Percentiles rank a stretch among this genome's conserved stretches.
These are phyloP conservation scores for Cercospora sp. DNA, from an alignment of 2,329 filamentous ascomycete genomes.

Conservation along the genomic window DNA sequence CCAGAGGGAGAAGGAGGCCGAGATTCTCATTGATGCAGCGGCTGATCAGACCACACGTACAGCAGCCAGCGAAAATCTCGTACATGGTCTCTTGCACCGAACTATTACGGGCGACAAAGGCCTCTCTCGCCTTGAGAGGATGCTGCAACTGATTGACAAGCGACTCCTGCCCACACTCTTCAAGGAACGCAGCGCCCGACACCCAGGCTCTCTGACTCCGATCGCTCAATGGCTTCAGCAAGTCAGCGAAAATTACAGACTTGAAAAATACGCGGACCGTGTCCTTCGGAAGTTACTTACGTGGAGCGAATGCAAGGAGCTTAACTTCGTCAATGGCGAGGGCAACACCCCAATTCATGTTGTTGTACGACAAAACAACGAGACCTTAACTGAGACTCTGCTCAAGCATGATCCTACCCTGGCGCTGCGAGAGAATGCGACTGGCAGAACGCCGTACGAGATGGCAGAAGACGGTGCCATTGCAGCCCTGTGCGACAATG, in stretches of 20 bases:
- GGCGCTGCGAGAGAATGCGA: constrained; percentile 71
- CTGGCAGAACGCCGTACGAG: constrained; percentile 71
- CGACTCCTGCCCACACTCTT: constrained; percentile 60
- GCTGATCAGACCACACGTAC: constrained; percentile 66
- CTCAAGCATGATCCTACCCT: constrained; percentile 60
- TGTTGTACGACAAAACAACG: constrained; percentile 48
- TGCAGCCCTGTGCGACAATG: constrained; percentile 22
- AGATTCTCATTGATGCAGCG: constrained; percentile 64
- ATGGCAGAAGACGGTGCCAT: constrained; percentile 60
- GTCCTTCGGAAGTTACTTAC: constrained; percentile 33
- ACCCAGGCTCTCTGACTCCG: constrained; percentile 60
- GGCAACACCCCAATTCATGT: constrained; percentile 67
- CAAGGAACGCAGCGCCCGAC: constrained; percentile 56
- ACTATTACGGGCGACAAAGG: constrained; percentile 14
- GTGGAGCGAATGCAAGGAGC: constrained; percentile 49
- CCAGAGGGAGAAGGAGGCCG: constrained; percentile 56
- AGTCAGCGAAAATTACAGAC: not conserved
- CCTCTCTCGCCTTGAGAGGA: constrained; percentile 27
- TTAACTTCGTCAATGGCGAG: constrained; percentile 57
- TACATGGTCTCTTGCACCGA: constrained; percentile 58
- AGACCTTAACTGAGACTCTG: constrained; percentile 54
- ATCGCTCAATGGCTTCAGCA: constrained; percentile 49
- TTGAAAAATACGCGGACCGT: constrained; percentile 11
- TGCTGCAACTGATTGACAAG: constrained; percentile 61
- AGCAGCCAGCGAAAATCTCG: constrained; percentile 62